Evolutionary conservation across 2,329 filamentous ascomycete species (phyloP).

Genomic region (Xylaria sp.): DNA sequence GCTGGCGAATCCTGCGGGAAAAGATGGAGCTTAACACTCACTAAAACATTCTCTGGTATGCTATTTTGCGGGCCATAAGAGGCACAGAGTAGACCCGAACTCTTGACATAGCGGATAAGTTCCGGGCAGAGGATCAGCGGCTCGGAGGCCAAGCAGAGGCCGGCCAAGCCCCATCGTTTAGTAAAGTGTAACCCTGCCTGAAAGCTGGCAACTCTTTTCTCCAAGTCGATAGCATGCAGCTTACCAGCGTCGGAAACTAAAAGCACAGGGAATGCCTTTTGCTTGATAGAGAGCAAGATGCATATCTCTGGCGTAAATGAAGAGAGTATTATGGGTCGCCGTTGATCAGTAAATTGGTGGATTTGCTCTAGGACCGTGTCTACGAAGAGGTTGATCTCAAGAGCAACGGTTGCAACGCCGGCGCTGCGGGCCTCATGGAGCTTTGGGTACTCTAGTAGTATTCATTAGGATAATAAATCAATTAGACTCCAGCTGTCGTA

Average conservation of each 20-base stretch:
- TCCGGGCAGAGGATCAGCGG: slow-evolving; percentile 5
- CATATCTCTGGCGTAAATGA: slow-evolving; percentile 13
- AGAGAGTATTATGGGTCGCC: slow-evolving; percentile 6
- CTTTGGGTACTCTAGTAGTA: slow-evolving; percentile 4
- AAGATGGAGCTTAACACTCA: background rate
- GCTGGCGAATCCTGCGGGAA: background rate
- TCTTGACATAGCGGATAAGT: slow-evolving; percentile 3
- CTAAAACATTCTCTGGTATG: background rate
- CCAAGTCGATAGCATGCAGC: background rate
- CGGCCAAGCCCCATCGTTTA: slow-evolving; percentile 5
- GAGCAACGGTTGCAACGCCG: slow-evolving; percentile 1
- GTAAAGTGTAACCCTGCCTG: slow-evolving; percentile 9
- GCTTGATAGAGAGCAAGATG: slow-evolving; percentile 10
- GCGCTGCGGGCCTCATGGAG: background rate
- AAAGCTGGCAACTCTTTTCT: background rate
- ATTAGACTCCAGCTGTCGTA: background rate
- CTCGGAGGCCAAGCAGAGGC: slow-evolving; percentile 3
- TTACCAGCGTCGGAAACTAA: slow-evolving; percentile 7
- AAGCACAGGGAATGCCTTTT: slow-evolving; percentile 6
- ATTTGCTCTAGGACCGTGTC: slow-evolving; percentile 6
- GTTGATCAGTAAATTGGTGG: background rate
- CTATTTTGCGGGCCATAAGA: slow-evolving; percentile 5
- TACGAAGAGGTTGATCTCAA: slow-evolving; percentile 12
- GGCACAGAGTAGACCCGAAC: slow-evolving; percentile 4
- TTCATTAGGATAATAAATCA: background rate